These are phyloP conservation scores for Funneliformis mosseae DNA, from an alignment of 192 early-diverging fungal species.

Conservation along the genomic window DNA sequence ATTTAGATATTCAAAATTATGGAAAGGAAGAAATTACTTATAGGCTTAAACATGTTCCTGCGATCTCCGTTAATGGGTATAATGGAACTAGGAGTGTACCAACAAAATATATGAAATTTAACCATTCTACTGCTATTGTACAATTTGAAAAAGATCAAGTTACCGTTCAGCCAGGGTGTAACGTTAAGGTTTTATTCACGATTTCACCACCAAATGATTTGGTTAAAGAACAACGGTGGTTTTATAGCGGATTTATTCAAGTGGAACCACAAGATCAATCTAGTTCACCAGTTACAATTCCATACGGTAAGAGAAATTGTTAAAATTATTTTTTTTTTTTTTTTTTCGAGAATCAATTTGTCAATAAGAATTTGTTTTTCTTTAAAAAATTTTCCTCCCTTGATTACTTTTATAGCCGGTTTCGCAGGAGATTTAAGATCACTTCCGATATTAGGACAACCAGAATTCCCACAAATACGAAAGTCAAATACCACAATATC, in stretches of 20 bases:
- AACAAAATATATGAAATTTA: conserved; percentile 6
- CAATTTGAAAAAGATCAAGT: conserved; percentile 36
- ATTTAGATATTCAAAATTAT: neutral
- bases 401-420: too few species aligned
- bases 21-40: neutral
- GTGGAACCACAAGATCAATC: conserved; percentile 33
- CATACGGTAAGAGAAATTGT: conserved; percentile 15
- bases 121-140: conserved; percentile 43
- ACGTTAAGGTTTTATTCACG: conserved; percentile 39
- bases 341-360: too few species aligned
- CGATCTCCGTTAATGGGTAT: conserved; percentile 9
- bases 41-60: neutral
- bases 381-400: too few species aligned
- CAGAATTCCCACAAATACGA: neutral
- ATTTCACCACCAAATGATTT: conserved; percentile 45
- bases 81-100: neutral
- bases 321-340: too few species aligned
- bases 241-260: conserved; percentile 56
- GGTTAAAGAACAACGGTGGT: conserved; percentile 36
- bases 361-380: too few species aligned
- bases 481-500: neutral
- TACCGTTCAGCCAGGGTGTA: conserved; percentile 36
- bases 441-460: neutral
- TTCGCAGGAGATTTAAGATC: neutral
- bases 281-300: neutral